Evolutionary conservation across 2,329 filamentous ascomycete genomes (phyloP), one percentile per base, ranked within the genome.

Genomic region (Lachnellula hyalina): DNA sequence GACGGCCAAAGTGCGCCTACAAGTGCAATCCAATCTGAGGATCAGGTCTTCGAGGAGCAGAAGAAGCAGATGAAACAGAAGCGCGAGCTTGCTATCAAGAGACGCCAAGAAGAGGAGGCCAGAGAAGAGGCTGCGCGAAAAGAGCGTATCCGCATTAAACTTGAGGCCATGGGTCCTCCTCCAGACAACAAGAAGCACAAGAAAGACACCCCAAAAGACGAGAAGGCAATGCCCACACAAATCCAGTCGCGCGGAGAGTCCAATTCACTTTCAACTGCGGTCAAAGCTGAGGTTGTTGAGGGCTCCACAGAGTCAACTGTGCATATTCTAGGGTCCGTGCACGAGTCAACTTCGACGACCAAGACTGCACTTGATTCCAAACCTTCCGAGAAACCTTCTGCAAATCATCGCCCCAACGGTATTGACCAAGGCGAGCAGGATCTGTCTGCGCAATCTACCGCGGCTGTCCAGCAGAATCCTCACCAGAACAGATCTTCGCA

Each of bases 31-130:
- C 66, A 69, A 7, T 60, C 60, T 2, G 78, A 81, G 47, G 76
- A 83, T 40, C 84, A 87, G 55, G 78, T 78, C 60, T 53, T 53
- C 17, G 84, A 77, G 69, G 81, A 74, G 65, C 87, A 82, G 72
- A 87, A 75, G 78, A 88, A 78, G 72, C 80, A 89, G 21, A 91
- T 92, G 87, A 79, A 79, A 38, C 84, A 89, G 63, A 82, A 82
- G 40, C 78, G 84, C 6, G 86, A 91, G 64, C 74, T 83, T 51
- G 87, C 86, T 19, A 84, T 85, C 65, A 85, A 87, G 65, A 79
- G 86, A 54, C 77, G 83, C 47, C 74, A 83, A 56, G 86, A 88
- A 55, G 81, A 90, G 68, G 85, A 87, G 63, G 84, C 80, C 19
- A 80, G 77, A n/a, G 85, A 89, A 64, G 86, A 90, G 65, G 85